Conservation (phyloP, 495 filamentous ascomycete species). For the Astrothelium subdiscretum region DNA sequence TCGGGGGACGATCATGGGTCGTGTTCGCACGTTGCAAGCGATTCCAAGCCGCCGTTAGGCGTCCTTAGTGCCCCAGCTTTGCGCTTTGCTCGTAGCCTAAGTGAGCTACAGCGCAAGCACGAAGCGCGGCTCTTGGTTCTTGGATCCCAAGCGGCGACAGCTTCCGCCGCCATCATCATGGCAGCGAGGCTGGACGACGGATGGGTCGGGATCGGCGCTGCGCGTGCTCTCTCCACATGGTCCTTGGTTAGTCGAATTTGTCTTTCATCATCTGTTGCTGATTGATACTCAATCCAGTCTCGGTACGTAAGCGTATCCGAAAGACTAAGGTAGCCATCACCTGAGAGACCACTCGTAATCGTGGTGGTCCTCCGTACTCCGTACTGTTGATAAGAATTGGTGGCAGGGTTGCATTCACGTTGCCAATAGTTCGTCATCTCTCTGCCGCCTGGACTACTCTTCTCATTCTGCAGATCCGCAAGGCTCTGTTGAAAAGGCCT, state of each 20-base stretch:
- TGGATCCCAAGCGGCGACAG: not conserved
- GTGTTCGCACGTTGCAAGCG: not conserved
- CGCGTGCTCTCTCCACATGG: not conserved
- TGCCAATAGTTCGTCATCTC: not conserved
- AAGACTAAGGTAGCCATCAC: not conserved
- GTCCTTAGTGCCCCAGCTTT: not conserved
- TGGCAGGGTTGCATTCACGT: not conserved
- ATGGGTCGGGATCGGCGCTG: not conserved
- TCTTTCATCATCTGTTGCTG: not conserved
- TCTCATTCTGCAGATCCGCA: not conserved
- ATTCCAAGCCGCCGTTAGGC: not conserved
- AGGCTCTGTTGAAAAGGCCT: not conserved
- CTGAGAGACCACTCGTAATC: not conserved
- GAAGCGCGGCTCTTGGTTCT: not conserved
- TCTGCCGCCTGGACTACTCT: not conserved
- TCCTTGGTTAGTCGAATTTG: not conserved
- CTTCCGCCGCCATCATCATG: not conserved
- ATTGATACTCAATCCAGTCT: not conserved
- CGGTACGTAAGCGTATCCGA: not conserved
- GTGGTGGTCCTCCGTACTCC: no score
- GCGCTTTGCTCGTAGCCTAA: not conserved
- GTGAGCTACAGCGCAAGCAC: not conserved
- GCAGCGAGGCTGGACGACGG: not conserved
- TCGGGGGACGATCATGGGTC: not conserved
- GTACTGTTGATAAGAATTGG: not conserved